Evolutionary conservation across 1,284 basidiomycete species (phyloP).

Genomic region (Flammula alnicola): DNA sequence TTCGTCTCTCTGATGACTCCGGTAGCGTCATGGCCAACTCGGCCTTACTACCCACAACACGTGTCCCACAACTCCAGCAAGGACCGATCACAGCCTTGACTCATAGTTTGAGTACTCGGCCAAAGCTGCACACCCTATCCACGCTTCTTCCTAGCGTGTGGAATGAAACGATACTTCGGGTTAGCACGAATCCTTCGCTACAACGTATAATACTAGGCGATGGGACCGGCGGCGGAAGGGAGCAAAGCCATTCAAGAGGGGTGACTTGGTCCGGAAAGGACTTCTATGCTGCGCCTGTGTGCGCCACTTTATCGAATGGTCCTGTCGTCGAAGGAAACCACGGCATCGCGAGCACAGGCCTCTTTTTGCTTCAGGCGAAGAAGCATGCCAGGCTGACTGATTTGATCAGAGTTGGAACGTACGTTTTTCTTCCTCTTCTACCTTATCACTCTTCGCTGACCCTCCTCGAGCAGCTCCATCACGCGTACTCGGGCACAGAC

Average conservation of each 20-base stretch:
- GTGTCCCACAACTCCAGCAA: constrained; percentile 3
- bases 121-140: constrained; percentile 45
- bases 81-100: constrained; percentile 40
- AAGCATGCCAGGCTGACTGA: constrained; percentile 47
- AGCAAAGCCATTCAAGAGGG: background rate
- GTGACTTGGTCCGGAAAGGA: constrained; percentile 14
- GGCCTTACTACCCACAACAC: background rate
- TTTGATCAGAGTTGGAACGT: constrained; percentile 50
- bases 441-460: background rate
- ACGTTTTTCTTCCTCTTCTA: constrained; percentile 24
- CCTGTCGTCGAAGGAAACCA: constrained; percentile 8
- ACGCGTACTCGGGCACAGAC: constrained; percentile 28
- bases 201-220: constrained; percentile 46
- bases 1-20: constrained; percentile 48
- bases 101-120: constrained; percentile 38
- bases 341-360: constrained; percentile 41
- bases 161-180: constrained; percentile 48
- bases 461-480: constrained; percentile 18
- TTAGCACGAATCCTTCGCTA: constrained; percentile 46
- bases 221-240: constrained; percentile 18
- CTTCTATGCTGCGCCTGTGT: constrained; percentile 18
- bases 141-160: constrained; percentile 52
- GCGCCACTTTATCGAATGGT: constrained; percentile 12
- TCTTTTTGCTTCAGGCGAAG: constrained; percentile 51
- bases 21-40: constrained; percentile 6